Percentiles rank a stretch among this genome's conserved stretches.
phyloP scores from a whole-genome alignment of 441 rosid genomes.

The Adansonia grandidieri region DNA sequence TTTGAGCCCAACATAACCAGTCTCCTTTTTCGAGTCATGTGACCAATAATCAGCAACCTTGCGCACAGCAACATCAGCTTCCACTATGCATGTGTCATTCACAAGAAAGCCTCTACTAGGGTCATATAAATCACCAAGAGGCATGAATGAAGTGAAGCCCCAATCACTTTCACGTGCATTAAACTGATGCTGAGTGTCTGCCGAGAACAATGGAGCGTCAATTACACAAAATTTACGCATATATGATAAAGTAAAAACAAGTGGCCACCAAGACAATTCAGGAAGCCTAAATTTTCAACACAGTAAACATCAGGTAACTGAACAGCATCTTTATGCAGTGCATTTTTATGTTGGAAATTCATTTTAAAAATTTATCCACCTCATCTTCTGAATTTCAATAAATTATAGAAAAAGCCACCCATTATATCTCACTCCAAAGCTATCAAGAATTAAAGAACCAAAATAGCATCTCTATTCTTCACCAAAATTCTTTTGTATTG shows the following conservation, averaged over 20 bases:
- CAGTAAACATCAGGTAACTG: not conserved
- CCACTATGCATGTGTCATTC: constrained; percentile 62
- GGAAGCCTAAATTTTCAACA: constrained; percentile 7
- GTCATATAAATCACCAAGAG: constrained; percentile 71
- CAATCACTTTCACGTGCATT: constrained; percentile 75
- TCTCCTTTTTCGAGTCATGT: constrained; percentile 75
- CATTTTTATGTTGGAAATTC: constrained; percentile 8
- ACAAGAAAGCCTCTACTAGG: constrained; percentile 68
- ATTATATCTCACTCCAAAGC: constrained; percentile 4
- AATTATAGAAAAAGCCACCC: not conserved
- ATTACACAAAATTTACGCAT: not conserved
- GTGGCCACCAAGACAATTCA: not conserved
- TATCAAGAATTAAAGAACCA: constrained; percentile 7
- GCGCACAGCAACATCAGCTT: constrained; percentile 77
- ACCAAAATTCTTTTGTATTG: not conserved
- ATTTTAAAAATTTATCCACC: not conserved
- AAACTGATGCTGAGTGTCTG: constrained; percentile 78
- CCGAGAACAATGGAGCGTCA: constrained; percentile 23
- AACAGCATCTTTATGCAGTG: not conserved
- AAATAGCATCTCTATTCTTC: not conserved
- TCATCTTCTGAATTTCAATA: constrained; percentile 14
- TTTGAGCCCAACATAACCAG: constrained; percentile 80
- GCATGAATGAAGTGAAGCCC: constrained; percentile 84
- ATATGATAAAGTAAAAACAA: constrained; percentile 6
- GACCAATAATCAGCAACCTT: constrained; percentile 72